phyloP scores from a whole-genome alignment of 768 basidiomycete species.

The Termitomyces sp. region DNA sequence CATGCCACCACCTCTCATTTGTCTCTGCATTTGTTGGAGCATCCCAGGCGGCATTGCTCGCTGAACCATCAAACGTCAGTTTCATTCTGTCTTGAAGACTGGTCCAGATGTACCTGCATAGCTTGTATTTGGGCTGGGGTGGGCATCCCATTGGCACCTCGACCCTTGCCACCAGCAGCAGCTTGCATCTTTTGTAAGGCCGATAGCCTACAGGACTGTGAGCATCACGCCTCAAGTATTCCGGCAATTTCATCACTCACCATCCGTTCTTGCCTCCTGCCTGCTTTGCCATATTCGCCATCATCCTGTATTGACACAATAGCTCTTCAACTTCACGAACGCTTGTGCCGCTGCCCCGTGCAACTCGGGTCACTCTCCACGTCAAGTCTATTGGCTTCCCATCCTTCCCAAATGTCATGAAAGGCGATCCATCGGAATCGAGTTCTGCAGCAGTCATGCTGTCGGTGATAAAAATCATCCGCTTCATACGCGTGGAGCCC shows the following conservation, averaged over 20 bases:
- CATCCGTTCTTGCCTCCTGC: slow-evolving; percentile 97
- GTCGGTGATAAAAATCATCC: slow-evolving; percentile 98
- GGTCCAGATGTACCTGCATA: slow-evolving; percentile 65
- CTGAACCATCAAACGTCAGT: slow-evolving; percentile 29
- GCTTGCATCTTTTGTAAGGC: slow-evolving; percentile 93
- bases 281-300: slow-evolving; percentile 98
- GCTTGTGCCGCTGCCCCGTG: slow-evolving; percentile 89
- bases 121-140: slow-evolving; percentile 92
- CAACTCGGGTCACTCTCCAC: slow-evolving; percentile 87
- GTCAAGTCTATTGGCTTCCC: slow-evolving; percentile 85
- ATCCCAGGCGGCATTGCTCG: slow-evolving; percentile 94
- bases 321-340: slow-evolving; percentile 98
- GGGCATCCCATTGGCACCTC: slow-evolving; percentile 85
- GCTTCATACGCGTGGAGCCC: slow-evolving; percentile 84
- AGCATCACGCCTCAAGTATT: neutral
- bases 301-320: slow-evolving; percentile 95
- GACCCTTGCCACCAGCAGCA: slow-evolving; percentile 80
- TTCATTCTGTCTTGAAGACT: slow-evolving; percentile 2
- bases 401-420: slow-evolving; percentile 82
- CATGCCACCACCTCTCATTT: slow-evolving; percentile 80
- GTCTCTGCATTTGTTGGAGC: slow-evolving; percentile 89
- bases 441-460: slow-evolving; percentile 94
- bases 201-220: slow-evolving; percentile 51
- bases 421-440: slow-evolving; percentile 90
- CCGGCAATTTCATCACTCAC: slow-evolving; percentile 34